Conservation (phyloP, 83 land plant genomes). For the Isoetes engelmannii region DNA sequence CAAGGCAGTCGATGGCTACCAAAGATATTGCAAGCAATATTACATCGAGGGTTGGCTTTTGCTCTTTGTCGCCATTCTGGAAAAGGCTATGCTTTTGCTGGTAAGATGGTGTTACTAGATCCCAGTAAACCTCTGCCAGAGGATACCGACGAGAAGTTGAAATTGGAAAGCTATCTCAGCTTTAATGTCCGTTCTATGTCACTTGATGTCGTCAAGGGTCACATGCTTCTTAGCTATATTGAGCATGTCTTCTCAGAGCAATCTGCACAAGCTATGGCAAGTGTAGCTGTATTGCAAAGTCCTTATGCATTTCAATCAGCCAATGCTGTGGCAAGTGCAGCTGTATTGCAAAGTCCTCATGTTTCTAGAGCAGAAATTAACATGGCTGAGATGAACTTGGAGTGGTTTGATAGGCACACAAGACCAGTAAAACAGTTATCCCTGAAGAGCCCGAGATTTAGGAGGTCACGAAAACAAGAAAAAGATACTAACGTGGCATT, state of each 20-base stretch:
- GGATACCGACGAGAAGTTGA: constrained; percentile 16
- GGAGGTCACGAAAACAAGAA: neutral
- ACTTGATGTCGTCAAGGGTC: constrained; percentile 30
- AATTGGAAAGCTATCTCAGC: constrained; percentile 22
- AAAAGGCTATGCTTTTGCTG: constrained; percentile 34
- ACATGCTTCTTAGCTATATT: constrained; percentile 38
- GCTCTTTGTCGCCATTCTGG: constrained; percentile 35
- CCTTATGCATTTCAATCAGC: neutral
- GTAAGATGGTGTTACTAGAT: constrained; percentile 40
- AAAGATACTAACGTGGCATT: constrained; percentile 20
- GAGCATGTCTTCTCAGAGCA: constrained; percentile 37
- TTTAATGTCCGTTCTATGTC: constrained; percentile 27
- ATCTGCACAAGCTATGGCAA: neutral
- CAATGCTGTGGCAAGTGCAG: neutral
- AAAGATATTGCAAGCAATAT: constrained; percentile 19
- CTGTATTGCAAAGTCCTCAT: neutral
- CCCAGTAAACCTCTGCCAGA: constrained; percentile 24
- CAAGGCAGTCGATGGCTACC: constrained; percentile 35
- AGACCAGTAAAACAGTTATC: constrained; percentile 13
- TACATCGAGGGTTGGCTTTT: constrained; percentile 36
- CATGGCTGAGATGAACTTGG: constrained; percentile 24
- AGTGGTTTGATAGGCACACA: constrained; percentile 22
- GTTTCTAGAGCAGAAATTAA: constrained; percentile 26
- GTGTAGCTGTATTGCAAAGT: neutral
- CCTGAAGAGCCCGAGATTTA: neutral